Evolutionary conservation across 768 basidiomycete species (phyloP).

Genomic region (Psilocybe subaeruginosa): DNA sequence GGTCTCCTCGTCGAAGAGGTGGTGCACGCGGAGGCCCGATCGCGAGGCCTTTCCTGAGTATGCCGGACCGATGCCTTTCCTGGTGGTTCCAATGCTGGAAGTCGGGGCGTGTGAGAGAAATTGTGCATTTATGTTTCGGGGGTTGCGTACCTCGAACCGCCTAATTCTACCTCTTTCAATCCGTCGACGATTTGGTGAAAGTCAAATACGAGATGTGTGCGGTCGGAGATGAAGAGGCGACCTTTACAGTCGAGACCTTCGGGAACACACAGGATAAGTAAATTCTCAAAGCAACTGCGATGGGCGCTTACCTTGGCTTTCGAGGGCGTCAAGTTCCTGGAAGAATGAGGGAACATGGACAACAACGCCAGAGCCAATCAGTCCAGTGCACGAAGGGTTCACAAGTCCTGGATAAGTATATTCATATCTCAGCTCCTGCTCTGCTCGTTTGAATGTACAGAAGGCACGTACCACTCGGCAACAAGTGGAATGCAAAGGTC

Average conservation of each 20-base stretch:
- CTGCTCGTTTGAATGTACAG: not conserved
- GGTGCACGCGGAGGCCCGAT: slow-evolving; percentile 94
- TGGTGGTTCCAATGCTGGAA: slow-evolving; percentile 92
- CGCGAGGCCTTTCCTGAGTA: slow-evolving; percentile 98
- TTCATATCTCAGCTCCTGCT: slow-evolving; percentile 9
- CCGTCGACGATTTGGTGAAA: slow-evolving; percentile 99
- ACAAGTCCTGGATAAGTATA: slow-evolving; percentile 62
- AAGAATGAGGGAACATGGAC: slow-evolving; percentile 97
- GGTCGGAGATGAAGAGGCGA: slow-evolving; percentile 91
- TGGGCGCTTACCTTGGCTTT: slow-evolving; percentile 69
- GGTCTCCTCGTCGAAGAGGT: slow-evolving; percentile 83
- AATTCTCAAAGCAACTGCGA: not conserved
- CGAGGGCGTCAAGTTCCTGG: slow-evolving; percentile 83
- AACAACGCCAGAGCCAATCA: slow-evolving; percentile 96
- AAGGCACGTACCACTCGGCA: slow-evolving; percentile 78
- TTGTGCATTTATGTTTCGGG: not conserved
- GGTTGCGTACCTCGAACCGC: slow-evolving; percentile 69
- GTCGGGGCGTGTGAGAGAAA: not conserved
- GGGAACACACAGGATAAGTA: not conserved
- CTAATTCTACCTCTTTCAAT: slow-evolving; percentile 95
- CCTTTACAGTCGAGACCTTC: slow-evolving; percentile 83
- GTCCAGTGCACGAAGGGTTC: slow-evolving; percentile 80
- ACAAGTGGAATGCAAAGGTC: slow-evolving; percentile 93
- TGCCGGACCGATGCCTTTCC: slow-evolving; percentile 97
- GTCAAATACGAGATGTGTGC: slow-evolving; percentile 97